A percentile compares a stretch with the other conserved stretches of the same genome.
Conservation (phyloP, 768 basidiomycete species). For the Auriculariales sp. region DNA sequence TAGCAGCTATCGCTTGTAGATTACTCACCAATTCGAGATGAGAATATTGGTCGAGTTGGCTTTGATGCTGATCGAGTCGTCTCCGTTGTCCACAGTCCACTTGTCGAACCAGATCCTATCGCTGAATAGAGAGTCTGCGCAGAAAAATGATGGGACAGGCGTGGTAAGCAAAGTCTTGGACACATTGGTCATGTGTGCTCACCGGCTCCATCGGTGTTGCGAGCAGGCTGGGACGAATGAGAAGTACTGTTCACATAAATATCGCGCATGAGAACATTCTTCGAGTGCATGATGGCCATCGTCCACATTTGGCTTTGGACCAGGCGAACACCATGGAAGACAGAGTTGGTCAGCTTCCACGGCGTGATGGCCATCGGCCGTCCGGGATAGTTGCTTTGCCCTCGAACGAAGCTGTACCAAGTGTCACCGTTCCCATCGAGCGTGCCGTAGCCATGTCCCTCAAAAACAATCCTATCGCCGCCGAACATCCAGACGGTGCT, state of each 20-base stretch:
- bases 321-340: slow-evolving; percentile 22
- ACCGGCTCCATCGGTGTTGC: neutral
- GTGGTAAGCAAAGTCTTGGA: slow-evolving; percentile 7
- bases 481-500: slow-evolving; percentile 23
- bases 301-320: slow-evolving; percentile 31
- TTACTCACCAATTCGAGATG: too few relatives aligned
- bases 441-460: slow-evolving; percentile 21
- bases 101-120: slow-evolving; percentile 23
- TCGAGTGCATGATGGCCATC: slow-evolving; percentile 20
- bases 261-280: slow-evolving; percentile 21
- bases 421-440: slow-evolving; percentile 28
- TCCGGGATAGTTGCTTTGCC: slow-evolving; percentile 22
- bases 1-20: too few relatives aligned
- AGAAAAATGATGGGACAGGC: slow-evolving; percentile 24
- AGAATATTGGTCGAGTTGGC: slow-evolving; percentile 27
- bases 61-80: slow-evolving; percentile 25
- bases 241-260: slow-evolving; percentile 27
- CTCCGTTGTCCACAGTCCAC: slow-evolving; percentile 24
- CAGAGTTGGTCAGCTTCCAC: slow-evolving; percentile 20
- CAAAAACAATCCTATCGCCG: slow-evolving; percentile 17
- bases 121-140: slow-evolving; percentile 23
- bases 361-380: slow-evolving; percentile 24
- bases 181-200: neutral
- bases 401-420: slow-evolving; percentile 26
- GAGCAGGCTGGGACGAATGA: slow-evolving; percentile 15